These are phyloP conservation scores for Populus euphratica DNA, from an alignment of 345 rosid genomes.

Conservation along the genomic window DNA sequence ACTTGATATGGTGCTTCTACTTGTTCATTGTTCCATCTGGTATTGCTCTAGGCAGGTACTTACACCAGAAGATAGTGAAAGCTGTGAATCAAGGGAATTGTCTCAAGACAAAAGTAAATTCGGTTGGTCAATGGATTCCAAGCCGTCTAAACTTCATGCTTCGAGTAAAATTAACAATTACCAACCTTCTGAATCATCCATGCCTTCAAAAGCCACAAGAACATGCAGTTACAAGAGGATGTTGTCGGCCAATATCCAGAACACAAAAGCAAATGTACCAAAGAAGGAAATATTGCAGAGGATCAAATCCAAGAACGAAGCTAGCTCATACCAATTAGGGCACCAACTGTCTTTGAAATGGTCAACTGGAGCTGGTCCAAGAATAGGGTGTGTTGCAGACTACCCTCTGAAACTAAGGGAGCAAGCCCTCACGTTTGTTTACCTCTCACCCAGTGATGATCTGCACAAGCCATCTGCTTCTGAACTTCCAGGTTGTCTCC, in stretches of 20 bases:
- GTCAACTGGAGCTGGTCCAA: constrained; percentile 87
- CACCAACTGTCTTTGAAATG: constrained; percentile 74
- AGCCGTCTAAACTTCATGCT: too few species aligned
- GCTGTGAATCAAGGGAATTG: too few species aligned
- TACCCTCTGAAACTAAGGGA: constrained; percentile 66
- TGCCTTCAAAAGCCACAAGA: too few species aligned
- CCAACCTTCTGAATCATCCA: too few species aligned
- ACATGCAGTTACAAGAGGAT: constrained; percentile 49
- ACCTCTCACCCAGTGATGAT: constrained; percentile 47
- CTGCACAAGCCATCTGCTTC: background rate
- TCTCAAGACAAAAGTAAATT: too few species aligned
- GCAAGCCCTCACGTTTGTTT: constrained; percentile 81
- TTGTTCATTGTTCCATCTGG: too few species aligned
- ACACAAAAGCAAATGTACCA: constrained; percentile 64
- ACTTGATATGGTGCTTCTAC: too few species aligned
- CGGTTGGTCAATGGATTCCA: too few species aligned
- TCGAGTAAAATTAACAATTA: too few species aligned
- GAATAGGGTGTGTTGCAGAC: constrained; percentile 89
- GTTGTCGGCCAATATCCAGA: constrained; percentile 70
- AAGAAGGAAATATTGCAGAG: constrained; percentile 51
- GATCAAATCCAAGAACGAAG: constrained; percentile 77
- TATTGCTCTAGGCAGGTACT: too few species aligned
- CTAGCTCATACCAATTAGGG: constrained; percentile 62
- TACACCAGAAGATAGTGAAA: too few species aligned
- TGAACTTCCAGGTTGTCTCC: background rate